Evolutionary conservation across 352 stramenopile genomes (phyloP).

Genomic region (Pythium sukuiense): DNA sequence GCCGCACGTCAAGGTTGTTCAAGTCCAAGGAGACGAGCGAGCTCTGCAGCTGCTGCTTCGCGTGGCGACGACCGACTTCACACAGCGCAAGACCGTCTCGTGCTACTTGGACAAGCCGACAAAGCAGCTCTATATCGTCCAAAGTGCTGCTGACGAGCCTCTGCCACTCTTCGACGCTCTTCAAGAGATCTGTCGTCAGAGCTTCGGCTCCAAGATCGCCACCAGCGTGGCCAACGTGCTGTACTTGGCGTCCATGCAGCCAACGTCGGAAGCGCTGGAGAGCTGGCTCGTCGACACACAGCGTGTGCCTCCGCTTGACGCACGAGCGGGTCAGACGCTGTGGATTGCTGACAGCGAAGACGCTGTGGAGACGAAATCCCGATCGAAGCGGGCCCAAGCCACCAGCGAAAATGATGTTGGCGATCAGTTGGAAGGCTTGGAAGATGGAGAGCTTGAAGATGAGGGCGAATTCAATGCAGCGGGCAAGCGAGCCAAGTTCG

Average conservation of each 20-base stretch:
- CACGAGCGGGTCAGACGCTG: slow-evolving; percentile 26
- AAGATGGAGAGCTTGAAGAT: slow-evolving; percentile 57
- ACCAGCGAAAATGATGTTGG: slow-evolving; percentile 20
- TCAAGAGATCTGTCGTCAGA: slow-evolving; percentile 56
- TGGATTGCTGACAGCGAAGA: slow-evolving; percentile 33
- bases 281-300: slow-evolving; percentile 68
- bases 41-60: slow-evolving; percentile 46
- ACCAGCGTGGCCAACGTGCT: slow-evolving; percentile 64
- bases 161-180: slow-evolving; percentile 48
- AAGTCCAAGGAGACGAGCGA: slow-evolving; percentile 41
- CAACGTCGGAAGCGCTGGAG: slow-evolving; percentile 31
- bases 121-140: slow-evolving; percentile 40
- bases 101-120: slow-evolving; percentile 51
- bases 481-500: slow-evolving; percentile 24
- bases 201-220: slow-evolving; percentile 46
- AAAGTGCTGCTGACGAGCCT: background rate
- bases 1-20: slow-evolving; percentile 33
- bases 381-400: background rate
- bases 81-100: slow-evolving; percentile 22
- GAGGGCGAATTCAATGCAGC: slow-evolving; percentile 22
- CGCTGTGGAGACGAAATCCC: slow-evolving; percentile 5
- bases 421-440: slow-evolving; percentile 25
- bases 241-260: slow-evolving; percentile 72
- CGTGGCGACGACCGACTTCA: slow-evolving; percentile 34
- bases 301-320: slow-evolving; percentile 45